Conservation (phyloP, 805 yeast genomes). For the Ogataea saltuana region DNA sequence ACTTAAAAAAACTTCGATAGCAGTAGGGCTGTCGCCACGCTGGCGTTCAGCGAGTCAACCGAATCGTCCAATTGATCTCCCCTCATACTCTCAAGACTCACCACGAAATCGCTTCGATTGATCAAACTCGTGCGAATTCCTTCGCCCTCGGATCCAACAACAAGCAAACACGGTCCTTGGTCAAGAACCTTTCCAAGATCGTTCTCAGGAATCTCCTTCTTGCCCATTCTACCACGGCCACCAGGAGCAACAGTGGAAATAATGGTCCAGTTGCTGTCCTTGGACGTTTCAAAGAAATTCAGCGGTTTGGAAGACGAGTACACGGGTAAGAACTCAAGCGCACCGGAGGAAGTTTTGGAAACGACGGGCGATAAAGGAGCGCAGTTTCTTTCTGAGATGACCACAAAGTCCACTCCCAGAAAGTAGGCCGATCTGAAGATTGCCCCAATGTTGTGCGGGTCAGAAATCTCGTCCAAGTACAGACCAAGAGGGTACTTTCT, state of each 20-base stretch:
- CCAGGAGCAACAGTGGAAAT: slow-evolving; percentile 56
- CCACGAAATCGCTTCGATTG: slow-evolving; percentile 55
- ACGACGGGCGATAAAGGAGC: slow-evolving; percentile 79
- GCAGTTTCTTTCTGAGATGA: slow-evolving; percentile 66
- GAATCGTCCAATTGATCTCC: slow-evolving; percentile 28
- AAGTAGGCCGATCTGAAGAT: slow-evolving; percentile 76
- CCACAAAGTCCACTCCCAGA: slow-evolving; percentile 79
- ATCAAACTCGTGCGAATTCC: slow-evolving; percentile 74
- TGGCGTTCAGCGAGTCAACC: slow-evolving; percentile 84
- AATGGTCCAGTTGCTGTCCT: slow-evolving; percentile 66
- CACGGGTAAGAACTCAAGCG: slow-evolving; percentile 70
- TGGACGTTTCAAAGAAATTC: slow-evolving; percentile 57
- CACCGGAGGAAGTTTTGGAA: slow-evolving; percentile 81
- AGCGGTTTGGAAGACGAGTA: slow-evolving; percentile 60
- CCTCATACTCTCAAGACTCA: slow-evolving; percentile 38
- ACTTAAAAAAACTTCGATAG: slow-evolving; percentile 34
- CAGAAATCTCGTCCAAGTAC: slow-evolving; percentile 76
- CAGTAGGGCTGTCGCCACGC: slow-evolving; percentile 82
- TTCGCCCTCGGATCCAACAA: slow-evolving; percentile 82
- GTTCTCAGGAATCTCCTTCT: slow-evolving; percentile 37
- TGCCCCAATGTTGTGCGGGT: slow-evolving; percentile 88
- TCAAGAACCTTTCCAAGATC: slow-evolving; percentile 47
- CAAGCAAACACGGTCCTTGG: slow-evolving; percentile 62
- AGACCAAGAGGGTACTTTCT: slow-evolving; percentile 63
- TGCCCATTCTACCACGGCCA: slow-evolving; percentile 21